Evolutionary conservation across 164 flowering plant species (phyloP).

Genomic region (Liquidambar formosana): DNA sequence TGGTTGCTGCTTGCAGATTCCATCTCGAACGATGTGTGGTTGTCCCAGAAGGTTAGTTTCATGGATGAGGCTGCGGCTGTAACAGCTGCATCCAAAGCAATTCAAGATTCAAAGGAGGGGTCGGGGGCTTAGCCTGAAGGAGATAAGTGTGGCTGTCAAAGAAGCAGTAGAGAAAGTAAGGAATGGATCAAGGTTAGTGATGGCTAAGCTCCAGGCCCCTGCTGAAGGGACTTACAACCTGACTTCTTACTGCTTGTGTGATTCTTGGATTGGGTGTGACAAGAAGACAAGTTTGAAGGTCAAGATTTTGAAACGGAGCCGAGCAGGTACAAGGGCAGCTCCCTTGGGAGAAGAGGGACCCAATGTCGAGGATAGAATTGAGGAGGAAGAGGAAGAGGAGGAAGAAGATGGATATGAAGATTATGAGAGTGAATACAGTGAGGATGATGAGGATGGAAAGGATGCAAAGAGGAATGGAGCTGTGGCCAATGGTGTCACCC

Average conservation of each 20-base stretch:
- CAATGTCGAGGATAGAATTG: slow-evolving; percentile 38
- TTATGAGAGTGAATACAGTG: slow-evolving; percentile 72
- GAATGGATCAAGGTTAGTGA: slow-evolving; percentile 55
- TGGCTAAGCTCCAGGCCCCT: slow-evolving; percentile 62
- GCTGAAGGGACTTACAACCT: slow-evolving; percentile 60
- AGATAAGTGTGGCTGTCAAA: slow-evolving; percentile 41
- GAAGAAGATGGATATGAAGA: slow-evolving; percentile 58
- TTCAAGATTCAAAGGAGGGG: slow-evolving; percentile 54
- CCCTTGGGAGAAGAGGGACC: slow-evolving; percentile 35
- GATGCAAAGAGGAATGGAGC: slow-evolving; percentile 29
- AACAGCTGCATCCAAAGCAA: slow-evolving; percentile 53
- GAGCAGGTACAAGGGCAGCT: slow-evolving; percentile 47
- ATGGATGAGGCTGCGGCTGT: slow-evolving; percentile 67
- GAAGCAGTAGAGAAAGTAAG: slow-evolving; percentile 59
- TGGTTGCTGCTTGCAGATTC: slow-evolving; percentile 72
- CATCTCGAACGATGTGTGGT: slow-evolving; percentile 57
- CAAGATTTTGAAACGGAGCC: slow-evolving; percentile 53
- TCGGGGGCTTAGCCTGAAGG: slow-evolving; percentile 50
- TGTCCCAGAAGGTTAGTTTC: slow-evolving; percentile 64
- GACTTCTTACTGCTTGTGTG: slow-evolving; percentile 56
- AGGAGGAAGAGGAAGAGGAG: slow-evolving; percentile 62
- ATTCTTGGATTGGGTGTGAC: slow-evolving; percentile 74
- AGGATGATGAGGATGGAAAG: slow-evolving; percentile 44
- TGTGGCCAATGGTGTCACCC: slow-evolving; percentile 21
- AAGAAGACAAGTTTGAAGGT: slow-evolving; percentile 44